phyloP scores from a whole-genome alignment of 2,329 filamentous ascomycete genomes.

The Fusarium brachygibbosum region DNA sequence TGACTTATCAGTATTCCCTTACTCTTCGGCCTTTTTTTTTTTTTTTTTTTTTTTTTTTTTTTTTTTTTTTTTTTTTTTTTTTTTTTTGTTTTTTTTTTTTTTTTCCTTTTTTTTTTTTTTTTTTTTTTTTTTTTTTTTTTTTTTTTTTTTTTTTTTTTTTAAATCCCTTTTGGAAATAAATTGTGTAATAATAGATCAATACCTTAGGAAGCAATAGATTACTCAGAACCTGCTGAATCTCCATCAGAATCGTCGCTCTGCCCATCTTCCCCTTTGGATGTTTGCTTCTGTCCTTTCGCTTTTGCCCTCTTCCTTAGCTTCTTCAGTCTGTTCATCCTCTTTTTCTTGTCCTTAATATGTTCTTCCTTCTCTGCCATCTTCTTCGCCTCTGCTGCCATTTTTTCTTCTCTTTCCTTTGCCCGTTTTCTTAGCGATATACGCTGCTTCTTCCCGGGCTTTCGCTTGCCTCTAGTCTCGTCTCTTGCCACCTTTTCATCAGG shows the following conservation, averaged over 20 bases:
- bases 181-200: too few species aligned
- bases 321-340: constrained; percentile 70
- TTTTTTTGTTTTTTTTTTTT: too few species aligned
- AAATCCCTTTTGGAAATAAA: neutral
- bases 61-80: too few species aligned
- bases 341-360: constrained; percentile 71
- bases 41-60: too few species aligned
- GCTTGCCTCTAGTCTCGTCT: constrained; percentile 53
- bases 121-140: too few species aligned
- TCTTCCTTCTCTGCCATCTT: constrained; percentile 66
- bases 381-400: constrained; percentile 56
- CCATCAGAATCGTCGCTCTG: constrained; percentile 31
- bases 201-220: neutral
- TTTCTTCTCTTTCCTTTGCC: constrained; percentile 59
- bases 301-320: constrained; percentile 71
- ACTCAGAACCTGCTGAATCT: constrained; percentile 38
- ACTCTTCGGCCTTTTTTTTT: neutral
- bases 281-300: constrained; percentile 66
- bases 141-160: too few species aligned
- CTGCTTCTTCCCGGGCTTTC: constrained; percentile 69
- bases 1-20: neutral
- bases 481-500: constrained; percentile 22
- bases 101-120: too few species aligned
- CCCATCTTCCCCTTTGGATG: constrained; percentile 37
- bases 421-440: constrained; percentile 65